Base-by-base conservation (phyloP, 2,329 filamentous ascomycete species). In the Helicocarpus griseus region DNA sequence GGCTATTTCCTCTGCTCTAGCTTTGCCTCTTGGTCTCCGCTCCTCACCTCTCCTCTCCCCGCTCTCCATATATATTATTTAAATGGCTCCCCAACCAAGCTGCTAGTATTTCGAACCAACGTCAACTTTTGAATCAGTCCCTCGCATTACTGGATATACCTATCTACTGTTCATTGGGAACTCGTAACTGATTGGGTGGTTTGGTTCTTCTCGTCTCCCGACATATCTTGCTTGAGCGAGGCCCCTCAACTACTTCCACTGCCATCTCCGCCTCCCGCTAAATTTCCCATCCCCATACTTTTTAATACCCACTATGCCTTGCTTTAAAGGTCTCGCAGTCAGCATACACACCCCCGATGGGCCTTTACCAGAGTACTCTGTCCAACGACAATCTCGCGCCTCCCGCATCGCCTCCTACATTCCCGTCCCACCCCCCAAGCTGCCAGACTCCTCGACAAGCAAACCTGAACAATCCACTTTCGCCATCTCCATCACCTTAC, bases 251-350 rank as follows among this genome's bases (percentile, higher is more conserved):
- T 24, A 21, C 11, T 24, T 8, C 22, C 39, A 28, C 26, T 17
- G n/a, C 28, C 28, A 43, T 13, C n/a, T 26, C 22, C 21, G 21
- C 13, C 19, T 35, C 13, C 13, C n/a, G n/a, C n/a, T n/a, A n/a
- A n/a, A n/a, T n/a, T n/a, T n/a, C n/a, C n/a, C n/a, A n/a, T 38
- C 3, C 19, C 45, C 5, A n/a, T 4, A 24, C 45, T 36, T 22
- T 14, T 9, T 26, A 21, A 29, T 3, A 6, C 41, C 26, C 29
- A 51, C 47, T 45, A 87, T 87, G 93, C 93, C 93, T 76, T 97
- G 90, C 82, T 98, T 97, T 77, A 95, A 97, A 77, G 93, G 93
- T 73, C 89, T 98, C 73, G 91, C 93, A 63, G 91, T 97, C 68
- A 95, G 88, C 79, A 94, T 97, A 69, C 93, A 98, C 74, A 83